A percentile compares a stretch with the other conserved stretches of the same genome.
These are phyloP conservation scores for Boletus patriciae DNA, from an alignment of 768 basidiomycete species.

Conservation along the genomic window DNA sequence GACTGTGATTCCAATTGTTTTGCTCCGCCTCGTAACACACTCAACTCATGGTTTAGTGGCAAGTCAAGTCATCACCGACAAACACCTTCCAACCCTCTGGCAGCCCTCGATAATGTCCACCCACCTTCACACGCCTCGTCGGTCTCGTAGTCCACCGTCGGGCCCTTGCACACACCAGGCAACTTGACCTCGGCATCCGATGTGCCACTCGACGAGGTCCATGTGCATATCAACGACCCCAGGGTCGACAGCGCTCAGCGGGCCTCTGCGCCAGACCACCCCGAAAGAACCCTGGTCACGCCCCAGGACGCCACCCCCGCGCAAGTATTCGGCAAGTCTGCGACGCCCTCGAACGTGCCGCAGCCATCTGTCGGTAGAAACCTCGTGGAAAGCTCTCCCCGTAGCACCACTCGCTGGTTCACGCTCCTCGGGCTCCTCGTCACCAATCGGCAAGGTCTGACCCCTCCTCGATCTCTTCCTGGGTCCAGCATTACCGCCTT, in stretches of 20 bases:
- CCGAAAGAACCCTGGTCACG: slow-evolving; percentile 34
- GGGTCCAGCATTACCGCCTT: slow-evolving; percentile 15
- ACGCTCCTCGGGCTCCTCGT: slow-evolving; percentile 26
- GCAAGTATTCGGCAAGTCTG: slow-evolving; percentile 32
- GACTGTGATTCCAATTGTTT: too few relatives aligned
- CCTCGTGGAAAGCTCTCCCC: slow-evolving; percentile 16
- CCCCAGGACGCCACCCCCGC: slow-evolving; percentile 67
- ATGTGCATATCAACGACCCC: slow-evolving; percentile 26
- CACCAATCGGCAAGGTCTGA: slow-evolving; percentile 32
- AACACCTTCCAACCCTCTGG: not conserved
- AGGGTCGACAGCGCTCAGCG: slow-evolving; percentile 5
- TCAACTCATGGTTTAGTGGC: slow-evolving; percentile 33
- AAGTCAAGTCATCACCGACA: slow-evolving; percentile 27
- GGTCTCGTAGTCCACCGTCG: slow-evolving; percentile 21
- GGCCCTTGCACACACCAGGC: slow-evolving; percentile 6
- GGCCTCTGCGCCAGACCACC: not conserved
- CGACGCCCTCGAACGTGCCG: slow-evolving; percentile 1
- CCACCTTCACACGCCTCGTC: slow-evolving; percentile 14
- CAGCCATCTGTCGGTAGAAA: slow-evolving; percentile 20
- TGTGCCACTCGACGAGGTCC: slow-evolving; percentile 23
- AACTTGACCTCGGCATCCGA: slow-evolving; percentile 21
- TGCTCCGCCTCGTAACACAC: too few relatives aligned
- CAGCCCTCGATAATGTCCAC: not conserved
- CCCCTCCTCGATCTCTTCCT: slow-evolving; percentile 32
- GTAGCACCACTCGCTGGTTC: slow-evolving; percentile 13